These are phyloP conservation scores for Boletus rufocinnamomeus DNA, from an alignment of 768 basidiomycete genomes.

Conservation along the genomic window DNA sequence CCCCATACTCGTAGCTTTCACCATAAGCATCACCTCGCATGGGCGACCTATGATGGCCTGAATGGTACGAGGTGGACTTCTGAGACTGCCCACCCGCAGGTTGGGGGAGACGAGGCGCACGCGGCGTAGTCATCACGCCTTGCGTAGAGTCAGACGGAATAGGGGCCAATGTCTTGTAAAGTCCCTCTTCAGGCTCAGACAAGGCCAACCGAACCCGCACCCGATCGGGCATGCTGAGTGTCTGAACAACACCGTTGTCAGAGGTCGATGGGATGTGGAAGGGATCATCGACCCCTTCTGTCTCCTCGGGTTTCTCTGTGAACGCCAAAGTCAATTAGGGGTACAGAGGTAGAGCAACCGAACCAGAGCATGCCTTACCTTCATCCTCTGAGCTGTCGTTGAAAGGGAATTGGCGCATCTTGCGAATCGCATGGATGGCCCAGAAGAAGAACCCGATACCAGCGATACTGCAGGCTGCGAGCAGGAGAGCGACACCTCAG, in stretches of 20 bases:
- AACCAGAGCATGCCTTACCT: neutral
- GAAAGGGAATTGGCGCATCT: slow-evolving; percentile 22
- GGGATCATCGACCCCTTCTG: too few relatives aligned
- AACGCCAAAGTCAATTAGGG: neutral
- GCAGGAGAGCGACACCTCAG: neutral
- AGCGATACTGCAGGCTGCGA: slow-evolving; percentile 19
- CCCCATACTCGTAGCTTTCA: too few relatives aligned
- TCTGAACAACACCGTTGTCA: neutral
- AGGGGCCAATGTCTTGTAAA: neutral
- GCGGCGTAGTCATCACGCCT: neutral
- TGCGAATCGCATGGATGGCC: slow-evolving; percentile 23
- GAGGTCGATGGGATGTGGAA: too few relatives aligned
- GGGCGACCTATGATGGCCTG: too few relatives aligned
- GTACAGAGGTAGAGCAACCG: too few relatives aligned
- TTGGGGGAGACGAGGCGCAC: neutral
- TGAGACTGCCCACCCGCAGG: slow-evolving; percentile 1
- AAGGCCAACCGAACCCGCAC: slow-evolving; percentile 13
- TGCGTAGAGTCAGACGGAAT: neutral
- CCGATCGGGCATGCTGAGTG: slow-evolving; percentile 11
- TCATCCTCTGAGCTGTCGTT: neutral
- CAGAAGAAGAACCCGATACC: slow-evolving; percentile 23
- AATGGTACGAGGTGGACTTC: too few relatives aligned
- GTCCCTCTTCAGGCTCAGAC: neutral
- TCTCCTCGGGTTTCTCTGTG: slow-evolving; percentile 5
- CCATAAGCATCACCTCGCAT: too few relatives aligned